Evolutionary conservation across 495 filamentous ascomycete species (phyloP).

Genomic region (Friedmanniomyces simplex): DNA sequence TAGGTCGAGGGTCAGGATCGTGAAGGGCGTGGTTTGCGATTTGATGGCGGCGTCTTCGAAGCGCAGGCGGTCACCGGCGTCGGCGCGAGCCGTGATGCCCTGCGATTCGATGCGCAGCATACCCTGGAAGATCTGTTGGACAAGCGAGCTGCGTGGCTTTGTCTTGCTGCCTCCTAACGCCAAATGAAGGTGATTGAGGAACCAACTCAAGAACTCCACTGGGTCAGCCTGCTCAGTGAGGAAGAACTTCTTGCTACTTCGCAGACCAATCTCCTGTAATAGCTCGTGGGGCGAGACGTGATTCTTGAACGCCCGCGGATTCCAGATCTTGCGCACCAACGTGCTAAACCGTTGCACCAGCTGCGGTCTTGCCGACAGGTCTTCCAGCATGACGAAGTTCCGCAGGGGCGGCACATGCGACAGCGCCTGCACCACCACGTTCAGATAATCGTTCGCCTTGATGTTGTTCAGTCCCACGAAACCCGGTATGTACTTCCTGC

Average conservation of each 20-base stretch:
- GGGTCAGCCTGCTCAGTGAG: slow-evolving; percentile 88
- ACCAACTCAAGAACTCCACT: slow-evolving; percentile 94
- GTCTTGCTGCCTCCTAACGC: slow-evolving; percentile 81
- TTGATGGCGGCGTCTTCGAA: slow-evolving; percentile 90
- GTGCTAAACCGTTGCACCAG: slow-evolving; percentile 72
- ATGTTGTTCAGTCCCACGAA: slow-evolving; percentile 99
- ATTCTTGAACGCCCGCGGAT: slow-evolving; percentile 88
- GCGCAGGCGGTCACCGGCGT: slow-evolving; percentile 75
- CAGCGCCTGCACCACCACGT: slow-evolving; percentile 88
- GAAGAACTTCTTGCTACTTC: slow-evolving; percentile 84
- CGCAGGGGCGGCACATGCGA: slow-evolving; percentile 83
- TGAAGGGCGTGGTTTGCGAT: slow-evolving; percentile 62
- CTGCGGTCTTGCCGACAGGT: slow-evolving; percentile 50
- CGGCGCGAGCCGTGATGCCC: slow-evolving; percentile 83
- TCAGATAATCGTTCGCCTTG: slow-evolving; percentile 98
- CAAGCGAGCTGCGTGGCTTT: slow-evolving; percentile 67
- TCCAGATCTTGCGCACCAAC: slow-evolving; percentile 95
- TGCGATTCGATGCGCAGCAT: slow-evolving; percentile 86
- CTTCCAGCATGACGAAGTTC: slow-evolving; percentile 85
- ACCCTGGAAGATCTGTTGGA: slow-evolving; percentile 90
- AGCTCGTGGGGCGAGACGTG: slow-evolving; percentile 97
- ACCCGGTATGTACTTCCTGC: slow-evolving; percentile 73
- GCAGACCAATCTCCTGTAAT: slow-evolving; percentile 83
- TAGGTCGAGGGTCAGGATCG: slow-evolving; percentile 86
- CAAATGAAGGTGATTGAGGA: slow-evolving; percentile 88